Evolutionary conservation across 371 early-diverging fungal species (phyloP).

Genomic region (Mortierella sp.): DNA sequence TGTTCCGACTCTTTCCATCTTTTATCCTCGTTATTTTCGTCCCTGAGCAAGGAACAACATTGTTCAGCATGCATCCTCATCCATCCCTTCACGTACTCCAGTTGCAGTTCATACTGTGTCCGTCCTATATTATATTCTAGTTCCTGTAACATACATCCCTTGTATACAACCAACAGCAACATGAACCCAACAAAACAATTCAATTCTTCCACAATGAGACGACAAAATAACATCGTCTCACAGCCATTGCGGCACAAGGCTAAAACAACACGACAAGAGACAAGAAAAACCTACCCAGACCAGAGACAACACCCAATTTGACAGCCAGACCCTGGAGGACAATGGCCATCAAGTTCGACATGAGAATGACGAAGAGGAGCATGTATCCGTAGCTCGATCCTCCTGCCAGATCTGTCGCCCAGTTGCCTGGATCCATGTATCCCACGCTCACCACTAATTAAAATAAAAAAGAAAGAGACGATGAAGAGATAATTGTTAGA

Average conservation of each 20-base stretch:
- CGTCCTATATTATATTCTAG: not conserved
- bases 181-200: not conserved
- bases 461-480: not conserved
- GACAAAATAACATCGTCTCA: not conserved
- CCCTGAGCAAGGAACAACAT: not conserved
- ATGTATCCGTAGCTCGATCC: conserved; percentile 85
- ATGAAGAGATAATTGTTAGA: not conserved
- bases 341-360: conserved; percentile 85
- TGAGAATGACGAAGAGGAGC: conserved; percentile 78
- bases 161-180: no score
- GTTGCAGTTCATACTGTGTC: no score
- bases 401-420: conserved; percentile 81
- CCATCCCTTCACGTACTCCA: not conserved
- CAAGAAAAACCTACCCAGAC: conserved; percentile 59
- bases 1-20: conserved; percentile 6
- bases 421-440: conserved; percentile 85
- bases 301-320: conserved; percentile 84
- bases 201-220: not conserved
- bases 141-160: not conserved
- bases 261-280: not conserved
- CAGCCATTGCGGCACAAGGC: not conserved
- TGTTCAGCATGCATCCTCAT: not conserved
- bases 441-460: conserved; percentile 66
- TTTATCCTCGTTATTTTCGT: not conserved
- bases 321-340: conserved; percentile 84